These are phyloP conservation scores for Tolypocladium paradoxum DNA, from an alignment of 2,329 filamentous ascomycete genomes.

Conservation along the genomic window DNA sequence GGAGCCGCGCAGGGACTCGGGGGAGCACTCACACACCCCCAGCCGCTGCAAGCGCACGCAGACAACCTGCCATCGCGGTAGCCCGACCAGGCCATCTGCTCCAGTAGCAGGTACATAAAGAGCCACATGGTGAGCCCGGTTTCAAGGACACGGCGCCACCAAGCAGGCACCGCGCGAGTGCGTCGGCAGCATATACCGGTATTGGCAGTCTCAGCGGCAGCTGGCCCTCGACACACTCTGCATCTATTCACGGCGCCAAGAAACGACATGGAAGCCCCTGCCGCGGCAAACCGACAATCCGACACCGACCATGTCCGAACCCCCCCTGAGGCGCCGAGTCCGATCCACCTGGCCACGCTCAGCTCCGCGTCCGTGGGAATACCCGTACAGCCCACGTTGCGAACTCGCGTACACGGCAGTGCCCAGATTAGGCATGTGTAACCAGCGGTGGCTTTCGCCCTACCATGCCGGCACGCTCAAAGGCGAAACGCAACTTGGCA, in stretches of 20 bases:
- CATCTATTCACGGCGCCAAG: background rate
- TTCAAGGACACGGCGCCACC: background rate
- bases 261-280: background rate
- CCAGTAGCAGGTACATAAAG: background rate
- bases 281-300: background rate
- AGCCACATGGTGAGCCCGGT: background rate
- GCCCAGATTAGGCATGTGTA: background rate
- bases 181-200: background rate
- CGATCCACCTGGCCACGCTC: background rate
- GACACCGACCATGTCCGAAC: background rate
- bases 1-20: background rate
- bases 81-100: background rate
- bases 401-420: background rate
- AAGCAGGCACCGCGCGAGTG: background rate
- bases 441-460: background rate
- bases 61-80: background rate
- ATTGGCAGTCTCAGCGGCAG: background rate
- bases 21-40: too few relatives aligned
- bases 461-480: background rate
- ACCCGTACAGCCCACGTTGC: too few relatives aligned
- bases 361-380: background rate
- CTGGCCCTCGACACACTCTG: background rate
- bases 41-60: too few relatives aligned
- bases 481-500: background rate
- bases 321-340: background rate